Percentiles rank a stretch among this genome's conserved stretches.
These are phyloP conservation scores for Rhamnella rubrinervis DNA, from an alignment of 331 rosid genomes.

Conservation along the genomic window DNA sequence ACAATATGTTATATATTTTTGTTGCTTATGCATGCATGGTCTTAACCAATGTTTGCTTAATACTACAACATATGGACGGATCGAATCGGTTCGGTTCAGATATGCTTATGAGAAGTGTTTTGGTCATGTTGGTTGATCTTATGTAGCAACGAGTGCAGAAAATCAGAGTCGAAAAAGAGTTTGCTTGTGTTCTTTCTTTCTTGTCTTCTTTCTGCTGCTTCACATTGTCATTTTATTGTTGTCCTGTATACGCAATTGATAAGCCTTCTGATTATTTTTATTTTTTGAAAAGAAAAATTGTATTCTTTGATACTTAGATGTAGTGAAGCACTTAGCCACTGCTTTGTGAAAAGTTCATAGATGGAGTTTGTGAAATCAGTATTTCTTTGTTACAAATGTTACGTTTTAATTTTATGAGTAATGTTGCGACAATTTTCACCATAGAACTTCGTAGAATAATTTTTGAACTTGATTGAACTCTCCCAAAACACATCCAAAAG, in stretches of 20 bases:
- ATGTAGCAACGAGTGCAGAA: background rate
- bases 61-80: conserved; percentile 8
- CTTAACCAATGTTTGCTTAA: background rate
- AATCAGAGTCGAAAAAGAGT: background rate
- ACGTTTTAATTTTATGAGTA: background rate
- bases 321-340: too few relatives aligned
- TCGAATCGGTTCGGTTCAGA: background rate
- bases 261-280: too few relatives aligned
- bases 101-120: background rate
- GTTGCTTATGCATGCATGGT: background rate
- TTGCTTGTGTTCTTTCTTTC: background rate
- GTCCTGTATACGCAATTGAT: too few relatives aligned
- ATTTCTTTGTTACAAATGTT: background rate
- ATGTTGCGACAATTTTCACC: too few relatives aligned
- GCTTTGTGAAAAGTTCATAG: background rate
- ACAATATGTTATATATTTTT: background rate
- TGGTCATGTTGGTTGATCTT: too few relatives aligned
- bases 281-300: background rate
- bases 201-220: background rate
- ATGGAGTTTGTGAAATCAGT: background rate
- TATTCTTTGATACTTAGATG: background rate
- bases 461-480: too few relatives aligned
- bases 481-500: too few relatives aligned
- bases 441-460: too few relatives aligned
- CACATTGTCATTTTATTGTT: too few relatives aligned